Evolutionary conservation across 2,329 filamentous ascomycete genomes (phyloP).

Genomic region (Fonsecaea pedrosoi): DNA sequence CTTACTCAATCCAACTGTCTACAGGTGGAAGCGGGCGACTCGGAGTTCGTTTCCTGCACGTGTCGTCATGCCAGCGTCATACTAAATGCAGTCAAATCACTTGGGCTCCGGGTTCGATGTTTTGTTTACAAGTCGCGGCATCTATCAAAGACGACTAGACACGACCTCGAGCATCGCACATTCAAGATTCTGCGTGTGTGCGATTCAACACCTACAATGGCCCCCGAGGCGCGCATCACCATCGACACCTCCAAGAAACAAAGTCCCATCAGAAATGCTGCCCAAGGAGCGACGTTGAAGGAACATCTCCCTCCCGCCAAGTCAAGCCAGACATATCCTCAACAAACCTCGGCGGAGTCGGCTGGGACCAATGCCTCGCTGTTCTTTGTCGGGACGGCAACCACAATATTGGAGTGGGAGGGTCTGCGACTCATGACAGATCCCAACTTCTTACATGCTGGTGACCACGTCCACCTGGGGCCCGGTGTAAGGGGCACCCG

Average conservation of each 20-base stretch:
- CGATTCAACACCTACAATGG: slow-evolving; percentile 9
- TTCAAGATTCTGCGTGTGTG: background rate
- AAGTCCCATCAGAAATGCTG: slow-evolving; percentile 50
- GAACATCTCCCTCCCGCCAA: slow-evolving; percentile 52
- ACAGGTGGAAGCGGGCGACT: slow-evolving; percentile 2
- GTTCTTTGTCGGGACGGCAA: slow-evolving; percentile 51
- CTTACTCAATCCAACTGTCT: background rate
- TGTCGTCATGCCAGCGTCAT: slow-evolving; percentile 25
- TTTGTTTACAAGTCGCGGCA: slow-evolving; percentile 3
- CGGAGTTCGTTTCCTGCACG: slow-evolving; percentile 14
- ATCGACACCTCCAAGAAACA: slow-evolving; percentile 36
- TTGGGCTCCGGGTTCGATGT: background rate
- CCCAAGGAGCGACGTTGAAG: slow-evolving; percentile 40
- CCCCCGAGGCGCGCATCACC: slow-evolving; percentile 24
- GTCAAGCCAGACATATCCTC: slow-evolving; percentile 41
- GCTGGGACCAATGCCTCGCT: slow-evolving; percentile 48
- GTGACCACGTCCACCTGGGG: slow-evolving; percentile 71
- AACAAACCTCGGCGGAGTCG: slow-evolving; percentile 46
- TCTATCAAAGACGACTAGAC: background rate
- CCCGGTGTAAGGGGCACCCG: slow-evolving; percentile 65
- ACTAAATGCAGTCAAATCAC: background rate
- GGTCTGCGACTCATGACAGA: slow-evolving; percentile 52
- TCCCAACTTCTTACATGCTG: slow-evolving; percentile 70
- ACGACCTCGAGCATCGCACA: background rate
- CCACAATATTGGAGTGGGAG: slow-evolving; percentile 51